Evolutionary conservation across 352 stramenopile species (phyloP), one percentile per base, ranked within the genome.

Genomic region (Albugo laibachii): DNA sequence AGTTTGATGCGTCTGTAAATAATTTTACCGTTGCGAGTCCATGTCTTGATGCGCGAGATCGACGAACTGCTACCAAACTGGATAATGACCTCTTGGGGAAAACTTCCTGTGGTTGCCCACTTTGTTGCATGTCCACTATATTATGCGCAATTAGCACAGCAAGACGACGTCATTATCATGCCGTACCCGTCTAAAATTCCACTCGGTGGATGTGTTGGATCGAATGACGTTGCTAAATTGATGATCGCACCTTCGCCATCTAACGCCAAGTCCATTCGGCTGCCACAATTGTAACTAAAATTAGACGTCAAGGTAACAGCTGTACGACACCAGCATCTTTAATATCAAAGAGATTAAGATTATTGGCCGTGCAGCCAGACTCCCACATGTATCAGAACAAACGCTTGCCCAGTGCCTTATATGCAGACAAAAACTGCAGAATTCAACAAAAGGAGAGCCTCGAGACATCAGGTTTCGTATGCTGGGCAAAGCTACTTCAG

Each of bases 211-310:
- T 65, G 83, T 31, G 62, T 70, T 4, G 62, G 50, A 50, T 87
- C 72, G 44, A 81, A 87, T 10, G 74, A 87, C 27, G 74, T 84
- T 51, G 80, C 72, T 0, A 69, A 69, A 12, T 70, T 83, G 61
- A 91, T 69, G 56, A 87, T 70, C 31, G 77, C 72, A 18, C 74
- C 77, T 56, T 85, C 74, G 57, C 83, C 74, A 16, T 91, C 77
- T 34, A 85, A 59, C 18, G 72, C 76, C 48, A 91, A 54, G 49
- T 91, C 75, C 77, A 87, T 88, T 24, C 42, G 31, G 34, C 11
- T n/a, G 35, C 19, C 6, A 8, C 43, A 48, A 48, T 48, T 10
- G 15, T 43, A 41, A n/a, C 14, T 14, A 41, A 14, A 41, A n/a
- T 14, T 14, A 14, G n/a, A 41, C n/a, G 14, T 14, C 14, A 41